Conservation (phyloP, 805 yeast genomes). For the Metschnikowia colocasiae region DNA sequence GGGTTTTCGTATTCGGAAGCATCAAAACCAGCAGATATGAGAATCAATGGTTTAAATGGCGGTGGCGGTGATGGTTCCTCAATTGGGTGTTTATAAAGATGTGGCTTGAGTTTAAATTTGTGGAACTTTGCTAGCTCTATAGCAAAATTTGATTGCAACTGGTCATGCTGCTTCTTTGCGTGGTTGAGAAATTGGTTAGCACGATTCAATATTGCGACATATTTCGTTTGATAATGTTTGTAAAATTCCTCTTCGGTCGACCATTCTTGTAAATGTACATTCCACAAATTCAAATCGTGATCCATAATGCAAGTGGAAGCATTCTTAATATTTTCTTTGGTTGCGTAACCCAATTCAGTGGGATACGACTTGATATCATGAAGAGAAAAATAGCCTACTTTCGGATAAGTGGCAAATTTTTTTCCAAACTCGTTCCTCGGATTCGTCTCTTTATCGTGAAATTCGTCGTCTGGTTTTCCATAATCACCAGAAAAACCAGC, state of each 20-base stretch:
- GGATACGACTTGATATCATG: conserved; percentile 88
- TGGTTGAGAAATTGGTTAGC: conserved; percentile 62
- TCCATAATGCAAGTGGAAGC: conserved; percentile 78
- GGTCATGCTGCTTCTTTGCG: conserved; percentile 44
- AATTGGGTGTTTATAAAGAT: conserved; percentile 25
- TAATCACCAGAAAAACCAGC: conserved; percentile 54
- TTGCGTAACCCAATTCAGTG: conserved; percentile 73
- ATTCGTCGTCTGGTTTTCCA: conserved; percentile 48
- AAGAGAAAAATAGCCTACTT: conserved; percentile 76
- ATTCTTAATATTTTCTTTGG: conserved; percentile 62
- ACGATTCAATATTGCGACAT: conserved; percentile 56
- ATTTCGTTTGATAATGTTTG: conserved; percentile 55
- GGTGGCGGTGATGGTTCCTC: conserved; percentile 34
- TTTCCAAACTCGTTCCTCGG: conserved; percentile 49
- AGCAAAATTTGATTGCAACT: conserved; percentile 28
- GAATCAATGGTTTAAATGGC: conserved; percentile 47
- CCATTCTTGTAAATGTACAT: conserved; percentile 72
- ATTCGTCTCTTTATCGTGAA: conserved; percentile 27
- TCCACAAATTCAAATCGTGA: conserved; percentile 79
- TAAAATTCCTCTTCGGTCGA: conserved; percentile 61
- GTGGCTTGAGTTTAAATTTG: conserved; percentile 31
- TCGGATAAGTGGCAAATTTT: conserved; percentile 45
- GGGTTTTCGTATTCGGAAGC: conserved; percentile 79
- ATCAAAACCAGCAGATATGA: conserved; percentile 86
- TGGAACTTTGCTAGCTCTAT: conserved; percentile 26